Percentiles rank a stretch among this genome's conserved stretches.
Evolutionary conservation across 495 filamentous ascomycete species (phyloP).

Genomic region (Clavariopsis aquatica): DNA sequence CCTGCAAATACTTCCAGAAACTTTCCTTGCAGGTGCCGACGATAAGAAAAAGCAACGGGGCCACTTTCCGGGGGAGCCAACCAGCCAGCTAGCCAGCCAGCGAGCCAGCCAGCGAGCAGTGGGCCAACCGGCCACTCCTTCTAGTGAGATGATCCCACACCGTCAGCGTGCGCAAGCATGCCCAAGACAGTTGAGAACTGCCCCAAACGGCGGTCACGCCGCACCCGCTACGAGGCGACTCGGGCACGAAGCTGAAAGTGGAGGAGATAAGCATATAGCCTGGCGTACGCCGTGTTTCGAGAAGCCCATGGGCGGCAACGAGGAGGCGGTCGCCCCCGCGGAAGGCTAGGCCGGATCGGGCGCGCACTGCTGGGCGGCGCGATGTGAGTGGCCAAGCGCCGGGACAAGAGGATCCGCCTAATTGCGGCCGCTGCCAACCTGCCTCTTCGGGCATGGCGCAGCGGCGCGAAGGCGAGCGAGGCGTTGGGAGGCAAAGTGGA

Average conservation of each 20-base stretch:
- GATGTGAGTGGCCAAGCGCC: not conserved
- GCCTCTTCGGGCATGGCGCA: conserved; percentile 7
- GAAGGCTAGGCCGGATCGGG: not conserved
- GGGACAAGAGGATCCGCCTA: not conserved
- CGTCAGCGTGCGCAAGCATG: not conserved
- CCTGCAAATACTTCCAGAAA: not conserved
- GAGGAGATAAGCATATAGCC: conserved; percentile 31
- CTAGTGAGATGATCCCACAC: no score
- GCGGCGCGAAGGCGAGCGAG: not conserved
- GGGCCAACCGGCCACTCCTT: no score
- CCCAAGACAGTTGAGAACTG: not conserved
- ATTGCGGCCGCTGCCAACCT: conserved; percentile 8
- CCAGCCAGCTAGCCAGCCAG: no score
- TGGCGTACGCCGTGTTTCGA: conserved; percentile 15
- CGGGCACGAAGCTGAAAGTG: conserved; percentile 6
- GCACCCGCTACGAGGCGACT: conserved; percentile 2
- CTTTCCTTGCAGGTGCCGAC: not conserved
- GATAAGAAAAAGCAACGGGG: not conserved
- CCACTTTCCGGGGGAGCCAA: not conserved
- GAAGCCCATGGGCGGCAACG: not conserved
- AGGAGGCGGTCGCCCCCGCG: conserved; percentile 7
- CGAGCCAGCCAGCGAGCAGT: no score
- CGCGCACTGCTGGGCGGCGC: not conserved
- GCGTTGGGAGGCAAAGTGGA: not conserved
- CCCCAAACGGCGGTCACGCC: conserved; percentile 14